Conservation (phyloP, 1,284 basidiomycete genomes). For the Volvariella volvacea region DNA sequence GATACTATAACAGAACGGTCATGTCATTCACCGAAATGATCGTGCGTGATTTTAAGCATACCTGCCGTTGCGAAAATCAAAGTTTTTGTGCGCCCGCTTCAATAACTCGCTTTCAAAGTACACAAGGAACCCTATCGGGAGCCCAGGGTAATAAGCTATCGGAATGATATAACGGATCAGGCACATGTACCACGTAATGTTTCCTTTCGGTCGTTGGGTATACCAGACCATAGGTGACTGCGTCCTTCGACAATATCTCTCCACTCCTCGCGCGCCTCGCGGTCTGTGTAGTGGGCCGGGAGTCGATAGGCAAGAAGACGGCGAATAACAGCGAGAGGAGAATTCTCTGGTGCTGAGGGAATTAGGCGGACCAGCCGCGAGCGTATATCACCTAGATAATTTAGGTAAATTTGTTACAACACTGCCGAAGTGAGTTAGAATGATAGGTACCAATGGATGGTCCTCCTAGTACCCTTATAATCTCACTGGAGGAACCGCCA, state of each 20-base stretch:
- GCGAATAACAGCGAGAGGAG: slow-evolving; percentile 66
- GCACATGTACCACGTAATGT: slow-evolving; percentile 67
- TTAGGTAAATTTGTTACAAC: slow-evolving; percentile 7
- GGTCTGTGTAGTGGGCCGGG: slow-evolving; percentile 59
- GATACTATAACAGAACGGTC: slow-evolving; percentile 39
- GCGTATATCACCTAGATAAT: slow-evolving; percentile 71
- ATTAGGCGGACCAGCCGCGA: slow-evolving; percentile 80
- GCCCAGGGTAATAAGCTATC: too few species aligned
- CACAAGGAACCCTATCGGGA: slow-evolving; percentile 73
- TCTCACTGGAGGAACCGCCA: slow-evolving; percentile 80
- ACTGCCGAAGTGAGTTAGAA: slow-evolving; percentile 3
- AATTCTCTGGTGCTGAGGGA: slow-evolving; percentile 49
- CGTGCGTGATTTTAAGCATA: slow-evolving; percentile 19
- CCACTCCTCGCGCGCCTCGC: slow-evolving; percentile 85
- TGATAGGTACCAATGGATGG: slow-evolving; percentile 63
- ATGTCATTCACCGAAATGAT: slow-evolving; percentile 4
- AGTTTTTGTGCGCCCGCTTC: slow-evolving; percentile 85
- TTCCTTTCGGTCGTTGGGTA: slow-evolving; percentile 90
- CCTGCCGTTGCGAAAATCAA: slow-evolving; percentile 86
- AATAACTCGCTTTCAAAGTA: slow-evolving; percentile 86
- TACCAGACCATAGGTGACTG: slow-evolving; percentile 80
- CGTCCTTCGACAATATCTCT: slow-evolving; percentile 88
- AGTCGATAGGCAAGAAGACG: slow-evolving; percentile 78
- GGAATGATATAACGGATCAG: not conserved
- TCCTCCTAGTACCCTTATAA: slow-evolving; percentile 77